Conservation (phyloP, 2,329 filamentous ascomycete genomes). For the Purpureocillium lavendulum region DNA sequence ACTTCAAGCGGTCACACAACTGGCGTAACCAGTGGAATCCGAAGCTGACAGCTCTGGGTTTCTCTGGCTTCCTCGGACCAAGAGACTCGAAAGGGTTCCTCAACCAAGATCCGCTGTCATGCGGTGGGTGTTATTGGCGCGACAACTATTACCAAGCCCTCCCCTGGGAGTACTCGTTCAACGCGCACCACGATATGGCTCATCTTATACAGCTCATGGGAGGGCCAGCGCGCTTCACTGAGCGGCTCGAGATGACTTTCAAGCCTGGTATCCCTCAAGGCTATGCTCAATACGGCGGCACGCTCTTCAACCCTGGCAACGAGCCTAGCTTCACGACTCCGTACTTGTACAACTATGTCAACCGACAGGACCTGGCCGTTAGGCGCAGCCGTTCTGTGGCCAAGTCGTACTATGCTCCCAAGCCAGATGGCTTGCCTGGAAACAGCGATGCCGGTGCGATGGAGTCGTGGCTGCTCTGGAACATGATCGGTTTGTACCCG, state of each 20-base stretch:
- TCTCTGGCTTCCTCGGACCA: conserved; percentile 59
- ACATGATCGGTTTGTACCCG: conserved; percentile 60
- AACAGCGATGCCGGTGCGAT: conserved; percentile 67
- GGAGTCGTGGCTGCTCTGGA: conserved; percentile 63
- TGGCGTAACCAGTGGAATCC: conserved; percentile 68
- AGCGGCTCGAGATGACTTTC: conserved; percentile 54
- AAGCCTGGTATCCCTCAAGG: conserved; percentile 33
- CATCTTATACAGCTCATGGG: conserved; percentile 45
- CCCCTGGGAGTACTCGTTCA: conserved; percentile 60
- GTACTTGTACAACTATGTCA: conserved; percentile 61
- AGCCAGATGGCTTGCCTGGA: conserved; percentile 51
- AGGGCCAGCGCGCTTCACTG: conserved; percentile 45
- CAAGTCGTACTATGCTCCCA: conserved; percentile 49
- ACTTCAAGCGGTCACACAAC: conserved; percentile 54
- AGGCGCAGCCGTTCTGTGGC: conserved; percentile 49
- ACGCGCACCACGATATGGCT: conserved; percentile 57
- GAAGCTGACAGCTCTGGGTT: conserved; percentile 46
- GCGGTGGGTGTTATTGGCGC: conserved; percentile 59
- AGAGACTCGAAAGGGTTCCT: conserved; percentile 39
- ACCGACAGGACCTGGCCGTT: conserved; percentile 54
- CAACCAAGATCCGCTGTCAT: conserved; percentile 47
- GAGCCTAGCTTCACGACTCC: conserved; percentile 60
- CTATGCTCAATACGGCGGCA: conserved; percentile 38
- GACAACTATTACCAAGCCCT: conserved; percentile 51
- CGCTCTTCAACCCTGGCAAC: conserved; percentile 60